Base-by-base conservation (phyloP, 805 yeast species). In the Yarrowia divulgata region DNA sequence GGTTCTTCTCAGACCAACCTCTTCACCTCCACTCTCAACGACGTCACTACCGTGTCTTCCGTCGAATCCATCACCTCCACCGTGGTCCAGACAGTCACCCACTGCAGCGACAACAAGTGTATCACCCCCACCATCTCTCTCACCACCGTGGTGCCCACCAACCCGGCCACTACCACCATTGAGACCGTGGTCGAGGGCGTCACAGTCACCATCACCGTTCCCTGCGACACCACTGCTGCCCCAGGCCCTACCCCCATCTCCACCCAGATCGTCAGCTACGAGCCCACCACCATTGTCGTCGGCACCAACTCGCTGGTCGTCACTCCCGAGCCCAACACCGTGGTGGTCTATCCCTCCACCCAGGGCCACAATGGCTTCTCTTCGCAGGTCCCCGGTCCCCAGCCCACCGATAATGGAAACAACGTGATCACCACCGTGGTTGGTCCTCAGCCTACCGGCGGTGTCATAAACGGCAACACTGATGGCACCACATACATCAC, bases 101-200 rank as follows among this genome's bases (percentile, higher is more conserved):
- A 63, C 39, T 63, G 68, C 35, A 35, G 29, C 39, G 48, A 37
- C 14, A 18, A 63, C 48, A 37, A 48, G 37, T 63, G 68, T 14
- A 16, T 49, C 48, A 63, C 68, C 8, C 68, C 68, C n/a, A 63
- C 68, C 37, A 19, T 63, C 29, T 48, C 68, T 23, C 68, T 63
- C 9, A 63, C 68, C 48, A 63, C 68, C 37, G 57, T 63, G 4
- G 68, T 63, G 23, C 68, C 68, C 18, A 48, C 68, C 12, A 63
- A 63, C 57, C 57, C 55, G 12, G 57, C 57, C 48, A 48, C 54
- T 18, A 63, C 68, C 37, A 29, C 37, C 37, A 63, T 48, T 32
- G 7, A 37, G 45, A 63, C 68, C 5, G 68, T 63, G 12, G 35
- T 48, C 3, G 57, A 63, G 68, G 68, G 57, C n/a, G 48, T 37